Base-by-base conservation (phyloP, 2,329 filamentous ascomycete genomes). In the Plenodomus tracheiphilus region DNA sequence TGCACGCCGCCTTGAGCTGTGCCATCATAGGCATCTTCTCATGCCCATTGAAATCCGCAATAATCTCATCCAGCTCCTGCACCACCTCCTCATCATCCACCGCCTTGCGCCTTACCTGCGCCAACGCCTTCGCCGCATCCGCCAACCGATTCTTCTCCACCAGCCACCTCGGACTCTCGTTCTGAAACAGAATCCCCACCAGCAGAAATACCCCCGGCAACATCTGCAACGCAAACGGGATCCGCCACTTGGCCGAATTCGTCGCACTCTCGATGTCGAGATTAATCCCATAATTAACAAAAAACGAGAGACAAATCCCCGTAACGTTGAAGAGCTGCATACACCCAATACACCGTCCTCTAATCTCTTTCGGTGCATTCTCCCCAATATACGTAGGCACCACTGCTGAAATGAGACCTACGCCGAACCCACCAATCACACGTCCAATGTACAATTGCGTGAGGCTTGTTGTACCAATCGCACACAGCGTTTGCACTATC, bases 161-260 rank as follows among this genome's bases (percentile, higher is more conserved):
- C n/a, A 81, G 72, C 78, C 78, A 82, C 16, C 79, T 75, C 1
- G 80, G 78, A 2, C 74, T 78, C 49, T 81, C 79, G 44, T 79
- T 79, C 39, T 80, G 72, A 64, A 81, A 81, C 38, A 79, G 58
- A 13, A 81, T 72, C 0, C 79, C 79, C 3, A 73, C 57, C 9
- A 82, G 59, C 43, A 82, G 75, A n/a, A 81, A 56, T 0, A 72
- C 73, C 15, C 79, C 79, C 0, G 79, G 79, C 1, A 82, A 69
- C 46, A 81, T 77, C 61, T 82, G 79, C 9, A 82, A 67, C 1
- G 75, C 78, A 18, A 82, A 78, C 0, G 79, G 79, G 3, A 81
- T 69, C 7, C 79, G 74, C 79, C 79, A 82, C 63, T 81, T 80
- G n/a, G 70, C 73, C 2, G 77, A 74, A 32, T 73, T 71, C 3